A percentile compares a stretch with the other conserved stretches of the same genome.
phyloP scores from a whole-genome alignment of 441 rosid species.

The Syzygium syzygioides region DNA sequence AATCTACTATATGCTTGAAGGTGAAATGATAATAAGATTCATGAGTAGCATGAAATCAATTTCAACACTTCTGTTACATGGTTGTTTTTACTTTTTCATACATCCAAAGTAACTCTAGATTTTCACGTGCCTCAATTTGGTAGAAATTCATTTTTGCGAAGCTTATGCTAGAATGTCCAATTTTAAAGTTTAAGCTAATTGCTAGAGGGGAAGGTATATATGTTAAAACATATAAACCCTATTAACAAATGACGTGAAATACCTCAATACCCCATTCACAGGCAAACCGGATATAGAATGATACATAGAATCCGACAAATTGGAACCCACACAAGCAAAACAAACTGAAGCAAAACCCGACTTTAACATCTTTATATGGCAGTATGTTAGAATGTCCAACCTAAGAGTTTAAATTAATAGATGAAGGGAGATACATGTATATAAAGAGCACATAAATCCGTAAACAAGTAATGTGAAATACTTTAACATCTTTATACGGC shows the following conservation, averaged over 20 bases:
- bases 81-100: background rate
- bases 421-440: background rate
- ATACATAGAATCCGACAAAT: background rate
- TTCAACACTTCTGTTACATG: background rate
- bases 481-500: background rate
- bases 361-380: too few relatives aligned
- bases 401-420: background rate
- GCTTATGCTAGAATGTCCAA: background rate
- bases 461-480: background rate
- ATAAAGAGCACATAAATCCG: background rate
- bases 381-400: background rate
- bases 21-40: background rate
- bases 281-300: fast-evolving
- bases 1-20: background rate
- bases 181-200: background rate
- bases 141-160: background rate
- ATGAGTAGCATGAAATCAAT: background rate
- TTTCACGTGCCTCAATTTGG: background rate
- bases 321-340: fast-evolving
- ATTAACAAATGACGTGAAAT: background rate
- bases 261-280: background rate
- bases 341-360: background rate
- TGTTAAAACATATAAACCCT: background rate
- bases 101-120: background rate
- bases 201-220: background rate